Evolutionary conservation across 2,329 filamentous ascomycete species (phyloP).

Genomic region (Remersonia thermophila): DNA sequence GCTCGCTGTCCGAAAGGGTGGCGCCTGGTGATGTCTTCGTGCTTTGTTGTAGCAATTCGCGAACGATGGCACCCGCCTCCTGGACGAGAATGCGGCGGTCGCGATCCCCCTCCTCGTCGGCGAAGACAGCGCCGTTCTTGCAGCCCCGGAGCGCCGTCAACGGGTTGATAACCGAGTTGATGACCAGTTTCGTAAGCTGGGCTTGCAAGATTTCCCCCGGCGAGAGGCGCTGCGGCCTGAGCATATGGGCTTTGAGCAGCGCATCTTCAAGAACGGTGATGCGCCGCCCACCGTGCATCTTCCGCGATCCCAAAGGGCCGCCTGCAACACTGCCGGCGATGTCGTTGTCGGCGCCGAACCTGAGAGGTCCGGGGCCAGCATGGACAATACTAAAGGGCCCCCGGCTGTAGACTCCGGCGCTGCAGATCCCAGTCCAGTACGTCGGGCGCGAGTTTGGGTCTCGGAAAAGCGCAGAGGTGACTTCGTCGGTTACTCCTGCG

Average conservation of each 20-base stretch:
- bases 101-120: neutral
- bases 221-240: neutral
- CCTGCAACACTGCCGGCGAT: neutral
- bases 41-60: neutral
- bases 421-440: slow-evolving; percentile 11
- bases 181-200: slow-evolving; percentile 46
- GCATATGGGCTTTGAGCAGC: neutral
- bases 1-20: slow-evolving; percentile 1
- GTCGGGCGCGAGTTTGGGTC: slow-evolving; percentile 4
- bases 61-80: slow-evolving; percentile 8
- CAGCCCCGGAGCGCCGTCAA: slow-evolving; percentile 41
- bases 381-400: slow-evolving; percentile 19
- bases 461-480: slow-evolving; percentile 1
- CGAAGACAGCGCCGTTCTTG: slow-evolving; percentile 8
- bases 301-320: too few relatives aligned
- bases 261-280: neutral
- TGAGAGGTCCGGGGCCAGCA: slow-evolving; percentile 18
- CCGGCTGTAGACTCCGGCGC: slow-evolving; percentile 15
- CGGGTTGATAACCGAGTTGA: slow-evolving; percentile 56
- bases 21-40: slow-evolving; percentile 19
- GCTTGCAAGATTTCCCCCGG: slow-evolving; percentile 5
- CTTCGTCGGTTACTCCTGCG: neutral
- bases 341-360: too few relatives aligned
- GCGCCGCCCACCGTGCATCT: too few relatives aligned
- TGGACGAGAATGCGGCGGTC: slow-evolving; percentile 1